A percentile compares a stretch with the other conserved stretches of the same genome.
These are phyloP conservation scores for Daldinia eschscholtzii DNA, from an alignment of 2,329 filamentous ascomycete species.

Conservation along the genomic window DNA sequence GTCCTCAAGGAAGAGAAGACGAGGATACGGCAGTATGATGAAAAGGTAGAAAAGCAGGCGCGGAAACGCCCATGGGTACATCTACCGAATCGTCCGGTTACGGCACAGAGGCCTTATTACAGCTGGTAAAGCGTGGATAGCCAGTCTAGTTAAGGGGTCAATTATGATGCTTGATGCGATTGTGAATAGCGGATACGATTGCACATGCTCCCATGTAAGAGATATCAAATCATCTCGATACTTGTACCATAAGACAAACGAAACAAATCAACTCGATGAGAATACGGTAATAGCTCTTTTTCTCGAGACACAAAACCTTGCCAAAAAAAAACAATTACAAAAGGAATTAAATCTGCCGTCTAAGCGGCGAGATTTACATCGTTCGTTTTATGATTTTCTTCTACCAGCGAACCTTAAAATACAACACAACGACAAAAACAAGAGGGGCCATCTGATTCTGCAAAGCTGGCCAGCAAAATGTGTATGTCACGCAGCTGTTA, in stretches of 20 bases:
- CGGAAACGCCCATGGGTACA: slow-evolving; percentile 87
- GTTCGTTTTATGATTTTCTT: slow-evolving; percentile 5
- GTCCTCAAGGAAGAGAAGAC: slow-evolving; percentile 95
- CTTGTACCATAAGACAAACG: slow-evolving; percentile 38
- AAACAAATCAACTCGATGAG: slow-evolving; percentile 24
- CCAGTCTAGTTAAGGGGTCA: not conserved
- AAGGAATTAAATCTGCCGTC: slow-evolving; percentile 5
- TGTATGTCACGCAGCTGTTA: not conserved
- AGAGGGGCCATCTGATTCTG: not conserved
- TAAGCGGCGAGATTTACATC: slow-evolving; percentile 8
- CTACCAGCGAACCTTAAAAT: slow-evolving; percentile 12
- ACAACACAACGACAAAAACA: not conserved
- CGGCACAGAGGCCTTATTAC: slow-evolving; percentile 89
- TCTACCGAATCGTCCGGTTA: slow-evolving; percentile 86
- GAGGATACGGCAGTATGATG: slow-evolving; percentile 81
- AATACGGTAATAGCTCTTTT: slow-evolving; percentile 12
- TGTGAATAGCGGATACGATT: slow-evolving; percentile 3
- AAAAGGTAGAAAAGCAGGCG: slow-evolving; percentile 80
- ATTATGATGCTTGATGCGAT: slow-evolving; percentile 1
- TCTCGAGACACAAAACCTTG: not conserved
- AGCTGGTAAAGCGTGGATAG: slow-evolving; percentile 74
- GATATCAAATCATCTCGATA: slow-evolving; percentile 37
- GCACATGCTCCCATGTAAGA: slow-evolving; percentile 46
- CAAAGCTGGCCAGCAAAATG: not conserved
- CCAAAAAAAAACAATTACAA: not conserved